Base-by-base conservation (phyloP, 495 filamentous ascomycete species). In the Penicillium steckii region DNA sequence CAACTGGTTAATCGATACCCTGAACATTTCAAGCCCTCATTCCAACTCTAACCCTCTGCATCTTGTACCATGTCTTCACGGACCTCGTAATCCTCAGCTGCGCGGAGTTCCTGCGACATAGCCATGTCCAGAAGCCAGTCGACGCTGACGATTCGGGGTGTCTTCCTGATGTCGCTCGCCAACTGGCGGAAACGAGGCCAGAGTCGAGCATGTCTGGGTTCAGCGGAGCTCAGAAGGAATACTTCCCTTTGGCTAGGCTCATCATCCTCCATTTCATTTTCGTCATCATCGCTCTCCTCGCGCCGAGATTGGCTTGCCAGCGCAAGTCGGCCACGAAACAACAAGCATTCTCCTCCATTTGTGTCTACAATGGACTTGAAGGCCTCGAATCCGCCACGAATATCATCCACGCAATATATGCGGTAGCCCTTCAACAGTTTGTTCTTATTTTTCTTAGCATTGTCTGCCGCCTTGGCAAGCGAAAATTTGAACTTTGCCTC, bases 51-150 rank as follows among this genome's bases (percentile, higher is more conserved):
- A 45, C 72, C 57, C 13, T 71, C 61, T 30, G 42, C 47, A 23
- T 61, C 46, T 26, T 55, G 58, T 5, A 57, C 55, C 61, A 65
- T 73, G 7, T 67, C 65, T 40, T 76, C 73, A 10, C 53, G 62
- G 57, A 78, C 53, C 59, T 74, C 71, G 68, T 90, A 95, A 48
- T 74, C 76, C 24, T 84, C 77, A 33, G 83, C 73, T 67, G 85
- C 85, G 17, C 74, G 75, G 41, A 89, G 56, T 61, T 88, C 73
- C 72, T 99, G 94, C 48, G 80, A 84, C 88, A 97, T 91, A 3
- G 90, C 89, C 53, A 90, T 83, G 52, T 91, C 86, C 58, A 97
- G 70, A 57, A 97, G 64, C 95, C 95, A 99, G 60, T 97, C 91
- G 17, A 85, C 78, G 17, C 76, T 80, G 13, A 95, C 89, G 44